Base-by-base conservation (phyloP, 2,329 filamentous ascomycete genomes). In the Sporothrix variecibatus region DNA sequence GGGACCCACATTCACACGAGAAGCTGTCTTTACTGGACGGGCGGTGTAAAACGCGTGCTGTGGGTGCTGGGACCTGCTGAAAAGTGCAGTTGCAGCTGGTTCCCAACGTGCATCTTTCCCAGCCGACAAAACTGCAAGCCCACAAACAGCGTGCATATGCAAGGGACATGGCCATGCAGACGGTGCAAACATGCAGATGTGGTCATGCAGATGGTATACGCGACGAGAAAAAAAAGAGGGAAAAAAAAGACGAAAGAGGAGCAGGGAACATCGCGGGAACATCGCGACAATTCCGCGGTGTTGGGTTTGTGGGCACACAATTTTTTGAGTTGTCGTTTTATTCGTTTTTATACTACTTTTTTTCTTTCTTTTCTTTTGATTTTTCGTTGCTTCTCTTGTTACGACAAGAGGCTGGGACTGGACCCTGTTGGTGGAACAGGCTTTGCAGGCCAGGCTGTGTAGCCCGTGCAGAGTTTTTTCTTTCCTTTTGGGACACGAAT, bases 401-500 rank as follows among this genome's bases (percentile, higher is more conserved):
- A 12, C 34, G 62, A 46, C 62, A 15, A 40, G 20, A 40, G 31
- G 58, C 58, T 62, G 58, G 58, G 31, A 38, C 58, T 62, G 58
- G 17, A 62, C 34, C 58, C 31, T n/a, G 31, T 31, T 65, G 62
- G 62, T 17, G 34, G 38, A 40, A 65, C 62, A 9, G 62, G n/a
- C 34, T 46, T 49, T 20, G 9, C 40, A 43, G 62, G 58, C 28
- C 28, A 62, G 58, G 31, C 58, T 40, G 38, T 46, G 51, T 15
- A 28, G 23, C 51, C 51, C 12, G 51, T 56, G 70, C 56, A 72
- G 56, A 72, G 40, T 72, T 72, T 73, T 73, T 40, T 73, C 31
- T 53, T 73, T 51, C 53, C 65, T 62, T 73, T 73, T 69, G 38
- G 7, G 58, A 38, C 5, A 38, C 1, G n/a, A 60, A 31, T 17